These are phyloP conservation scores for Skeletonema costatum DNA, from an alignment of 108 stramenopile genomes.

Conservation along the genomic window DNA sequence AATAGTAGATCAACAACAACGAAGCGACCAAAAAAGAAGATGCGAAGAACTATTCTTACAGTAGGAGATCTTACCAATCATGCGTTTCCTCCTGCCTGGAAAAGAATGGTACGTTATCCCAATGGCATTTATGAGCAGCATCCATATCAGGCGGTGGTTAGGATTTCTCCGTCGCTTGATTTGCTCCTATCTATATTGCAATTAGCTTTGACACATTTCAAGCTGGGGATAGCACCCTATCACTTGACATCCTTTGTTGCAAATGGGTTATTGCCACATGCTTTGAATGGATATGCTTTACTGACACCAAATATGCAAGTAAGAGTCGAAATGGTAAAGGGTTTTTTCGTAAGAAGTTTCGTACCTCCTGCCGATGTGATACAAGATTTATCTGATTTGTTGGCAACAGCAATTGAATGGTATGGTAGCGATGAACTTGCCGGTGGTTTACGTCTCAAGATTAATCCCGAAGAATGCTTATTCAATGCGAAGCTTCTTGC, in stretches of 20 bases:
- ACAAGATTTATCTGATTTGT: conserved; percentile 21
- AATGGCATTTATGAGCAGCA: conserved; percentile 35
- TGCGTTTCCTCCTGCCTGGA: not conserved
- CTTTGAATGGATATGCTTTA: conserved; percentile 58
- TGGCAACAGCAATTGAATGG: conserved; percentile 42
- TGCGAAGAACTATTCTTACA: conserved; percentile 13
- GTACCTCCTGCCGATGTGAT: conserved; percentile 29
- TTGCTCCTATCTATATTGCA: conserved; percentile 56
- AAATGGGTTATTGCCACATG: conserved; percentile 61
- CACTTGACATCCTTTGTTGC: conserved; percentile 56
- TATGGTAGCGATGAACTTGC: not conserved
- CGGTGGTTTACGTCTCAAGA: not conserved
- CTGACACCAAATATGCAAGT: conserved; percentile 42
- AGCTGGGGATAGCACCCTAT: conserved; percentile 50
- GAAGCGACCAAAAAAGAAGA: conserved; percentile 1
- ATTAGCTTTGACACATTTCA: conserved; percentile 49
- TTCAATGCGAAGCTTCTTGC: conserved; percentile 50
- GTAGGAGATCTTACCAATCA: conserved; percentile 8
- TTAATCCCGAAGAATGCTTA: conserved; percentile 7
- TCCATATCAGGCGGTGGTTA: conserved; percentile 54
- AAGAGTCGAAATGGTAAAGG: conserved; percentile 29
- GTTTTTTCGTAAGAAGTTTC: conserved; percentile 40
- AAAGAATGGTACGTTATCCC: conserved; percentile 9
- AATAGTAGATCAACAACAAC: conserved; percentile 14
- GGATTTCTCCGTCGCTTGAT: conserved; percentile 51